Percentiles rank a stretch among this genome's conserved stretches.
Evolutionary conservation across 805 yeast genomes (phyloP).

Genomic region (Cyberlindnera xylosilytica): DNA sequence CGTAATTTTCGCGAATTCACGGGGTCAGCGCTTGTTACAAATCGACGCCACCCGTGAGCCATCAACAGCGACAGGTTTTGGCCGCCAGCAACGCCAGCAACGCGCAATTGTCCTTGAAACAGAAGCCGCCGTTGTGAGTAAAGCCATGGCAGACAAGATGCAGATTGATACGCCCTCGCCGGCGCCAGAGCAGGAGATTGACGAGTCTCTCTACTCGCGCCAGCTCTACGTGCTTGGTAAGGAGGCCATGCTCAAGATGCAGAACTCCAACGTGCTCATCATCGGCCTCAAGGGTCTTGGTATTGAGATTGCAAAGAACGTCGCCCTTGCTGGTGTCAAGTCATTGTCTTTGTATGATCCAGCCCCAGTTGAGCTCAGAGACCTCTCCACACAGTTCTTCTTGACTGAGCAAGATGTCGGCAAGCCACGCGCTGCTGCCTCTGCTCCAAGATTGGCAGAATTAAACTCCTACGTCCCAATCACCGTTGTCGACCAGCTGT

Average conservation of each 20-base stretch:
- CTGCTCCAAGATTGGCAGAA: slow-evolving; percentile 69
- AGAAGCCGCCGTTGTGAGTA: background rate
- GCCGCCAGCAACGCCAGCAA: too few relatives aligned
- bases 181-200: slow-evolving; percentile 50
- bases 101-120: background rate
- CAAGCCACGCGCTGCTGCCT: slow-evolving; percentile 66
- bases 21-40: too few relatives aligned
- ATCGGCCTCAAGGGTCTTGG: slow-evolving; percentile 93
- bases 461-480: slow-evolving; percentile 90
- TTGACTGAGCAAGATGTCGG: slow-evolving; percentile 72
- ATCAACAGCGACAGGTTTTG: too few relatives aligned
- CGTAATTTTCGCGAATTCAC: too few relatives aligned
- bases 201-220: slow-evolving; percentile 93
- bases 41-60: slow-evolving; percentile 1
- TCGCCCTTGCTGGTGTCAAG: slow-evolving; percentile 96
- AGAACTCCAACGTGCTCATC: slow-evolving; percentile 84
- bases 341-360: slow-evolving; percentile 86
- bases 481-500: slow-evolving; percentile 53
- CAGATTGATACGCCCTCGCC: slow-evolving; percentile 39
- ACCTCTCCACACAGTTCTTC: slow-evolving; percentile 89
- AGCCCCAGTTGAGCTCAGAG: slow-evolving; percentile 56
- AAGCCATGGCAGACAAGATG: slow-evolving; percentile 34
- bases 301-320: slow-evolving; percentile 93
- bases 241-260: slow-evolving; percentile 98
- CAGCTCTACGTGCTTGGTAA: slow-evolving; percentile 95